Evolutionary conservation across 1,139 yeast genomes (phyloP), one percentile per base, ranked within the genome.

Genomic region (Protomyces lactucae-debilis): DNA sequence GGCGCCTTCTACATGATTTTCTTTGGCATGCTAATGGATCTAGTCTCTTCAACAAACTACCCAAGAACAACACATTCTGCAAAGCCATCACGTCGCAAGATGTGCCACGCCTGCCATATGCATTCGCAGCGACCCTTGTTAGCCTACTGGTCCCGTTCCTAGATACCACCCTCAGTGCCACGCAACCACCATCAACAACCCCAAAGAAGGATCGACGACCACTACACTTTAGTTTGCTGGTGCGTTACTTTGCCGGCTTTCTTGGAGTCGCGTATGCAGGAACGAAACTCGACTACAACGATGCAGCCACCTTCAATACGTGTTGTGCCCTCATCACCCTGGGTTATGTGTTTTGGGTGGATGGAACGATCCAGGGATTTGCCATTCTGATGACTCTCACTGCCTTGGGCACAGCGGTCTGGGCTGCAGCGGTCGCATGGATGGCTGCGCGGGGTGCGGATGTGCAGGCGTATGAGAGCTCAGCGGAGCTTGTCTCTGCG

Each of bases 191-290:
- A 14, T 28, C 32, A 16, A 40, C 14, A 32, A 45, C 4, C 9
- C 45, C 12, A 35, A 21, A 14, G 32, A 51, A 52, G 14, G 45
- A 21, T 8, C 25, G 43, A 16, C 43, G 37, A 18, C 32, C 56
- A 2, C 14, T 35, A 55, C 45, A 55, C 2, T 52, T 43, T 52
- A 59, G 45, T 18, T 21, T 52, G 16, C 18, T 59, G 10, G 36
- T 59, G 3, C 43, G 63, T 18, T 59, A 59, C 23, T 59, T 59
- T 37, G 63, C 63, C 4, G 63, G 63, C 23, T 52, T 59, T 32
- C 57, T 59, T 12, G 63, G 63, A 4, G 52, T 59, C 14, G 57
- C 63, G 5, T 52, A 52, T 39, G 63, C 63, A 2, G 63, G 63
- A 6, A 52, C 63, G 3, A 59, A 59, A 21, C 53, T 59, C 14